phyloP scores from a whole-genome alignment of 228 moss, liverwort and hornwort species.

The Sphagnum magellanicum region DNA sequence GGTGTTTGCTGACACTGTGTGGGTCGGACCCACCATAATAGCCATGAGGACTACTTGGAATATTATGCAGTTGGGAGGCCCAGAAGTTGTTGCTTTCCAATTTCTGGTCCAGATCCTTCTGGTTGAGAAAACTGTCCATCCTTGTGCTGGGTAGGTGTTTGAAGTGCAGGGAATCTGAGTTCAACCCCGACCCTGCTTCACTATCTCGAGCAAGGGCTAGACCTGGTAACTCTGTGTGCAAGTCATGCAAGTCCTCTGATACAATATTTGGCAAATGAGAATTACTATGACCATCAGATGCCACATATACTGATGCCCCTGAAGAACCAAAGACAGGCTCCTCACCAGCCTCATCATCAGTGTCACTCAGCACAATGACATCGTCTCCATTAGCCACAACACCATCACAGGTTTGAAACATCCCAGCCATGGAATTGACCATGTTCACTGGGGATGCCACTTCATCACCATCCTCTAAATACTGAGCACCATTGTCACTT shows the following conservation, averaged over 20 bases:
- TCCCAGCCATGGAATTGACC: constrained; percentile 20
- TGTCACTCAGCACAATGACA: constrained; percentile 85
- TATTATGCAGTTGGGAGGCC: constrained; percentile 35
- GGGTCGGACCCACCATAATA: constrained; percentile 45
- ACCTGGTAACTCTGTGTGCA: constrained; percentile 45
- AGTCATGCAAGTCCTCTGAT: constrained; percentile 22
- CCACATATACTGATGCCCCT: constrained; percentile 55
- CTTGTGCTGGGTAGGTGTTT: constrained; percentile 31
- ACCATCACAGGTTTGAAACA: constrained; percentile 40
- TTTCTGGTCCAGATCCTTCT: constrained; percentile 43
- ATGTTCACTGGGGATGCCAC: constrained; percentile 47
- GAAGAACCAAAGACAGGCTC: constrained; percentile 62
- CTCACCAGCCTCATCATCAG: constrained; percentile 88
- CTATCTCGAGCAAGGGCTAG: constrained; percentile 50
- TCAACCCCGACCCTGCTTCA: constrained; percentile 46
- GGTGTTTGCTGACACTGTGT: constrained; percentile 31
- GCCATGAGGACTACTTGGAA: constrained; percentile 27
- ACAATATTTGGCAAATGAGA: constrained; percentile 34
- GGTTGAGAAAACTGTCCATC: constrained; percentile 15
- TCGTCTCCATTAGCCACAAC: constrained; percentile 49
- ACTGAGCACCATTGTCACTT: constrained; percentile 63
- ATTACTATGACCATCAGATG: constrained; percentile 51
- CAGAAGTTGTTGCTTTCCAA: constrained; percentile 67
- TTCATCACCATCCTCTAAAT: constrained; percentile 56
- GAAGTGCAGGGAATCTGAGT: constrained; percentile 48